Evolutionary conservation across 2,329 filamentous ascomycete species (phyloP), one percentile per base, ranked within the genome.

Genomic region (Colletotrichum ledebouriae): DNA sequence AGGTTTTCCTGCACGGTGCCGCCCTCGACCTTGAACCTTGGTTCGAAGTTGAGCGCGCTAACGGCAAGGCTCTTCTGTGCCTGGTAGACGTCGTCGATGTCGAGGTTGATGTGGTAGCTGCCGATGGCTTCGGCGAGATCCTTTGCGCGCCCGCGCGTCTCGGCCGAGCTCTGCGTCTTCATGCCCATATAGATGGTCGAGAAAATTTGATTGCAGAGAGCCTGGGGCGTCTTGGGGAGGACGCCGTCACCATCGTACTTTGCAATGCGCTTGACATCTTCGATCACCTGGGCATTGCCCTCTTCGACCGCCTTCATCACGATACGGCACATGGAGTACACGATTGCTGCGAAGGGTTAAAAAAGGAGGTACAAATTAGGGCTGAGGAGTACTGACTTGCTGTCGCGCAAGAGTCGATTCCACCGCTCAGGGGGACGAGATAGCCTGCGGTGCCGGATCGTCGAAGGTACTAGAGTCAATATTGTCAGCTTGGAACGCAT

Each of bases 171-270:
- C 47, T 90, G 90, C 70, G 91, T 87, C 72, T 84, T 80, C 74
- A 89, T 94, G 11, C 91, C 92, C 88, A 93, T 91, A 78, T 89
- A 93, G 53, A 84, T 83, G 2, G 90, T 93, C 71, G 75, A 72
- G 5, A 78, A 74, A 10, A 79, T 61, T 34, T 73, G 71, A 83
- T 87, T 73, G 42, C 77, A 77, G 56, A 92, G 82, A 46, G 90
- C 87, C 74, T 91, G 82, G 2, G 88, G 81, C 0, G 84, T 86
- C 33, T 79, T 81, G 4, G 88, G 87, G 1, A 87, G 69, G 59
- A 76, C 70, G 2, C 68, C 65, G 56, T 76, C 76, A 3, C 72
- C 75, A 37, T 57, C 57, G 57, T 69, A 69, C 46, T 58, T 67
- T 7, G 76, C 76, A 22, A 82, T 71, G 13, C 80, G 74, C 72